These are phyloP conservation scores for Albugo laibachii DNA, from an alignment of 352 stramenopile genomes.

Conservation along the genomic window DNA sequence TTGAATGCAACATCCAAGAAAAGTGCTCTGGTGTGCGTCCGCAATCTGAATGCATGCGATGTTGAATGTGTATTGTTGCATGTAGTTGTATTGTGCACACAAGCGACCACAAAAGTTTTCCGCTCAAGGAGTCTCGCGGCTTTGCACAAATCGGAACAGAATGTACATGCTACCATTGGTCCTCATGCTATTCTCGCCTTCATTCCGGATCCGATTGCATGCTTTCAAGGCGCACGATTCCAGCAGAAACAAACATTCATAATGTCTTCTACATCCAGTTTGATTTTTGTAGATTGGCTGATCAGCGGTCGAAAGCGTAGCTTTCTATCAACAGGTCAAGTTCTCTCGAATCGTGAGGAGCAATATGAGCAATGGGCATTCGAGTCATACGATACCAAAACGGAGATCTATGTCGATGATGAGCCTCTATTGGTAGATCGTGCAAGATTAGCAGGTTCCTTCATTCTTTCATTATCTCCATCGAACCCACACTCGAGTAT, in stretches of 20 bases:
- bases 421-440: conserved; percentile 40
- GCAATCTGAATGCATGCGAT: background rate
- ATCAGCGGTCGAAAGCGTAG: conserved; percentile 71
- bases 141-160: conserved; percentile 20
- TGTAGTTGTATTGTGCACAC: conserved; percentile 47
- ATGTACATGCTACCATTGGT: conserved; percentile 24
- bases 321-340: conserved; percentile 34
- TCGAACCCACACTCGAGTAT: background rate
- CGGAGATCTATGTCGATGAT: conserved; percentile 31
- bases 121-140: conserved; percentile 16
- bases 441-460: conserved; percentile 32
- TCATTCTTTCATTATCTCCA: background rate
- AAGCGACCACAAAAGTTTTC: conserved; percentile 80
- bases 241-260: conserved; percentile 40
- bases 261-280: conserved; percentile 20
- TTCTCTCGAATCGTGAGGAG: conserved; percentile 37
- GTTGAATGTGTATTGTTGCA: background rate
- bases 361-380: conserved; percentile 67
- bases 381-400: conserved; percentile 42
- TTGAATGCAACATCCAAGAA: conserved; percentile 23
- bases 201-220: conserved; percentile 62
- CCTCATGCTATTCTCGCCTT: conserved; percentile 40
- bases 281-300: conserved; percentile 73
- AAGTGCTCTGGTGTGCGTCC: background rate
- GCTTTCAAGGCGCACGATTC: conserved; percentile 53